Base-by-base conservation (phyloP, 2,329 filamentous ascomycete species). In the Exserohilum rostratum region DNA sequence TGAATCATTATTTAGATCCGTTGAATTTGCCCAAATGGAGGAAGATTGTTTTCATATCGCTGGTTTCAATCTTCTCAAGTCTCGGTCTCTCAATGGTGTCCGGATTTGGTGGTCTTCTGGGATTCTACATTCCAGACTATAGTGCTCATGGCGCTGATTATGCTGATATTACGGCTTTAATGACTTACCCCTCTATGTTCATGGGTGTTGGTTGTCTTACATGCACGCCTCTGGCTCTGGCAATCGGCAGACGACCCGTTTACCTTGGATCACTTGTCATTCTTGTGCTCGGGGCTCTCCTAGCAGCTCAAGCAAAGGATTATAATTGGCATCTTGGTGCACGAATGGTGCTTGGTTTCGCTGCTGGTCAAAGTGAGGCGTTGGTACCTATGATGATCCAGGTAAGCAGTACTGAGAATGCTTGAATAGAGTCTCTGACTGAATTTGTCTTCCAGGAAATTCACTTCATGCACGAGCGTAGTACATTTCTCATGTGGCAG, bases 391-490 rank as follows among this genome's bases (percentile, higher is more conserved):
- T 79, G 71, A 78, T 79, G 60, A 66, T 68, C 11, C 60, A 67
- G 53, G 62, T 63, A 44, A 52, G 56, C 6, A 20, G 7, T 15
- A 27, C 5, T 5, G 7, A 12, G 11, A 33, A 20, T 4, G n/a
- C n/a, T 17, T n/a, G 3, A 33, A 40, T 10, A 6, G n/a, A 27
- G 4, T 20, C 12, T 17, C n/a, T 7, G 15, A 13, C 37, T 48
- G n/a, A 40, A 42, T 9, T 6, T 12, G 7, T 2, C 15, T 33
- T 2, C 3, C 15, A 61, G 61, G 60, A 62, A 25, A 58, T 79
- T 10, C 78, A 78, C 58, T 81, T 80, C 53, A 61, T 80, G 0
- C 78, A 80, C 61, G 78, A 80, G 60, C 66, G 78, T 4, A 76
- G 75, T 35, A 77, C 65, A 6, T 69, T 58, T 30, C 61, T 78